phyloP scores from a whole-genome alignment of 176 grass and related monocot species.

The Zoysia pacifica region DNA sequence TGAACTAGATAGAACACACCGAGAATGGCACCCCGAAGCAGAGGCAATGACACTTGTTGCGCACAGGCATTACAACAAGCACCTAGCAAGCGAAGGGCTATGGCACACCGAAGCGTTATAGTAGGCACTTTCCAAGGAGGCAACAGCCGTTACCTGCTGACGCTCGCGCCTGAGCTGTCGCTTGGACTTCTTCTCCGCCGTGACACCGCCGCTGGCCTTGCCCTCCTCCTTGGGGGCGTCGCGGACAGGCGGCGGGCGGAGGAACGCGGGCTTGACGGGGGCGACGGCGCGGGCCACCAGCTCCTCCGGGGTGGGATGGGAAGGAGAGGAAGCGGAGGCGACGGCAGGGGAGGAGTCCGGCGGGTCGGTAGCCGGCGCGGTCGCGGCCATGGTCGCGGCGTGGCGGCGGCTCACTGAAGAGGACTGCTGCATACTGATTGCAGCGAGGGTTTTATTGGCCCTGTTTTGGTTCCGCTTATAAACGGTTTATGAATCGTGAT shows the following conservation, averaged over 20 bases:
- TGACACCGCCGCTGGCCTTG: conserved; percentile 24
- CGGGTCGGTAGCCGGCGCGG: conserved; percentile 30
- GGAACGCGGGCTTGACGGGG: conserved; percentile 71
- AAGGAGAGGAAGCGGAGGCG: neutral
- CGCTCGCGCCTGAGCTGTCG: conserved; percentile 80
- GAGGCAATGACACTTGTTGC: neutral
- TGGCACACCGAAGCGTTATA: neutral
- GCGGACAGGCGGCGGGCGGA: conserved; percentile 66
- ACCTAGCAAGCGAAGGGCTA: conserved; percentile 11
- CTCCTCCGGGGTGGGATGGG: conserved; percentile 57
- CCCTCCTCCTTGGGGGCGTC: conserved; percentile 46
- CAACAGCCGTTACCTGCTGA: conserved; percentile 52
- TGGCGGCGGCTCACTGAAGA: conserved; percentile 34
- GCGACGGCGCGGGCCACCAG: conserved; percentile 69
- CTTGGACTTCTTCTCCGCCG: conserved; percentile 88
- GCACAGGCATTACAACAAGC: conserved; percentile 36
- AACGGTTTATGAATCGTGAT: too few relatives aligned
- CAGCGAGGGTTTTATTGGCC: conserved; percentile 27
- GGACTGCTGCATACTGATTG: neutral
- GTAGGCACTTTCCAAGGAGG: neutral
- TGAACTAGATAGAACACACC: neutral
- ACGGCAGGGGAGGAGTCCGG: neutral
- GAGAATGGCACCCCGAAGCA: neutral
- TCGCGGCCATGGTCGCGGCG: conserved; percentile 38
- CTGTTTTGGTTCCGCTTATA: too few relatives aligned